A percentile compares a stretch with the other conserved stretches of the same genome.
Evolutionary conservation across 495 filamentous ascomycete species (phyloP).

Genomic region (Neurospora sp.): DNA sequence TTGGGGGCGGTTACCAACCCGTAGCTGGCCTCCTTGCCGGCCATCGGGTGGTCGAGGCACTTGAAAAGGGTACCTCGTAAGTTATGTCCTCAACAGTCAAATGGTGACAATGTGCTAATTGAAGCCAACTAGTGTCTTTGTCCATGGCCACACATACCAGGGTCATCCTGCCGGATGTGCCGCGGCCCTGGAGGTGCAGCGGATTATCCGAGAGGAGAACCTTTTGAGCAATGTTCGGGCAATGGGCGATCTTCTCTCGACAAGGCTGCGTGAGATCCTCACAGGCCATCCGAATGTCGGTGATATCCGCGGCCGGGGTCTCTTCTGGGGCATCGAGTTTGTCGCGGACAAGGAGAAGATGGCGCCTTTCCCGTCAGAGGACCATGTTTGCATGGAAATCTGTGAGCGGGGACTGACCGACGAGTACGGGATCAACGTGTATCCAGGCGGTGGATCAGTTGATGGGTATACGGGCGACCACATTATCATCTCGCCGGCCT

Average conservation of each 20-base stretch:
- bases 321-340: conserved; percentile 56
- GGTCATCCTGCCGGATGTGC: conserved; percentile 50
- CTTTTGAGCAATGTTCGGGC: conserved; percentile 41
- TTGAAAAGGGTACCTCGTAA: conserved; percentile 48
- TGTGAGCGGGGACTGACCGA: conserved; percentile 41
- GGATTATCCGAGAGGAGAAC: conserved; percentile 43
- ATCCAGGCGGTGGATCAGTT: conserved; percentile 56
- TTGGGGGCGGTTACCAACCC: conserved; percentile 56
- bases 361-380: conserved; percentile 33
- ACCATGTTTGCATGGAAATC: conserved; percentile 36
- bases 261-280: conserved; percentile 33
- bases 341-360: conserved; percentile 40
- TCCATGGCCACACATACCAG: conserved; percentile 54
- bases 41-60: conserved; percentile 40
- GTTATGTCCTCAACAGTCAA: neutral
- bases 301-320: conserved; percentile 51
- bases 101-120: conserved; percentile 7
- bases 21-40: conserved; percentile 50
- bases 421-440: conserved; percentile 54
- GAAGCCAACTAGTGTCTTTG: conserved; percentile 26
- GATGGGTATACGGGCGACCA: conserved; percentile 66
- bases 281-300: conserved; percentile 46
- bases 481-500: conserved; percentile 65
- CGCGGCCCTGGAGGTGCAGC: conserved; percentile 49
- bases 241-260: conserved; percentile 42